A percentile compares a stretch with the other conserved stretches of the same genome.
Evolutionary conservation across 805 yeast genomes (phyloP).

Genomic region (Metschnikowia bowlesiae): DNA sequence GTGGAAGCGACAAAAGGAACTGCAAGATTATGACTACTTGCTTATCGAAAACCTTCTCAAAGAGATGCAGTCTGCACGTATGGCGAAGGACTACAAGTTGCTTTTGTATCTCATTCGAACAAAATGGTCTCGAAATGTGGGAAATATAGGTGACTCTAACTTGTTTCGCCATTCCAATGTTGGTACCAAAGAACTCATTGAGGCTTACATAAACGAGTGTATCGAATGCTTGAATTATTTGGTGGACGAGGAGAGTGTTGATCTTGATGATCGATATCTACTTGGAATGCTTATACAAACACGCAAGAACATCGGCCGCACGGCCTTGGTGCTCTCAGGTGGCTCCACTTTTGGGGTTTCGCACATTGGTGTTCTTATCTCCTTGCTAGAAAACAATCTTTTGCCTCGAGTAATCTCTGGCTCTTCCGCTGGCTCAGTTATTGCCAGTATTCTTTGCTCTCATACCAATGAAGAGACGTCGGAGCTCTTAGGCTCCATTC

Average conservation of each 20-base stretch:
- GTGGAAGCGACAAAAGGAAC: slow-evolving; percentile 67
- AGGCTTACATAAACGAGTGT: slow-evolving; percentile 80
- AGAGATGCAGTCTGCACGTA: slow-evolving; percentile 59
- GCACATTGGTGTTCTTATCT: slow-evolving; percentile 87
- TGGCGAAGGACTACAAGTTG: slow-evolving; percentile 50
- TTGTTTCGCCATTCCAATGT: slow-evolving; percentile 73
- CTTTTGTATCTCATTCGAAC: slow-evolving; percentile 76
- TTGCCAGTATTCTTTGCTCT: slow-evolving; percentile 83
- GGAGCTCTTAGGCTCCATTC: slow-evolving; percentile 55
- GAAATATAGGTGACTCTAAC: slow-evolving; percentile 78
- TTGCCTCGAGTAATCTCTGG: slow-evolving; percentile 90
- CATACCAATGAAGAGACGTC: slow-evolving; percentile 69
- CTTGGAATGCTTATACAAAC: slow-evolving; percentile 82
- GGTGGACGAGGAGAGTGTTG: slow-evolving; percentile 33
- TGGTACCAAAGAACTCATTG: slow-evolving; percentile 82
- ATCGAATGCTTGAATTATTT: slow-evolving; percentile 41
- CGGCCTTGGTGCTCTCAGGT: slow-evolving; percentile 92
- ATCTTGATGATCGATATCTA: slow-evolving; percentile 62
- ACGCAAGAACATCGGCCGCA: slow-evolving; percentile 85
- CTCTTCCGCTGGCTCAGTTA: slow-evolving; percentile 92
- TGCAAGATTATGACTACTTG: slow-evolving; percentile 70
- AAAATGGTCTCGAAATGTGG: slow-evolving; percentile 78
- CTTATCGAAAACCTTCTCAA: slow-evolving; percentile 49
- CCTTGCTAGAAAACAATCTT: slow-evolving; percentile 66
- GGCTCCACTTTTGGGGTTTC: slow-evolving; percentile 93